Conservation (phyloP, 768 basidiomycete genomes). For the Hericium alpestre region DNA sequence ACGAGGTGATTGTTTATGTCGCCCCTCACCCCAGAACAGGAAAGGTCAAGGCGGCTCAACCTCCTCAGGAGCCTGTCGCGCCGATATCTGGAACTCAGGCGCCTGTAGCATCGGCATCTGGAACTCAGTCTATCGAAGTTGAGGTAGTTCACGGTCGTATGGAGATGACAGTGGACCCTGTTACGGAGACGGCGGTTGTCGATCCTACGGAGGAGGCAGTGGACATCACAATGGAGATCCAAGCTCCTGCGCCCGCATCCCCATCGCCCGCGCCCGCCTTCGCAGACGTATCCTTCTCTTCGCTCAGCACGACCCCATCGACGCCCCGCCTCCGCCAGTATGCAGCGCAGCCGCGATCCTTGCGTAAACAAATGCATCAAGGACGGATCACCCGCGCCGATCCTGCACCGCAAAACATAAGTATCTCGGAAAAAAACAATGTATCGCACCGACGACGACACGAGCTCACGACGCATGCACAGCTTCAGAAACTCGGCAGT, state of each 20-base stretch:
- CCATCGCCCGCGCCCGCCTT: constrained; percentile 15
- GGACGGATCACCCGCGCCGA: constrained; percentile 1
- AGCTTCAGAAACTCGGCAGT: too few species aligned
- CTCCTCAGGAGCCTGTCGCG: background rate
- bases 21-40: constrained; percentile 54
- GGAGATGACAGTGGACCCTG: too few species aligned
- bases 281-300: constrained; percentile 26
- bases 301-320: constrained; percentile 20
- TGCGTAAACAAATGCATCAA: constrained; percentile 12
- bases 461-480: too few species aligned
- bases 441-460: too few species aligned
- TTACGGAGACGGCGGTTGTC: too few species aligned
- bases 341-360: constrained; percentile 21
- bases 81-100: background rate
- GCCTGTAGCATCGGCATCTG: background rate
- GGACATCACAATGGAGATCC: background rate
- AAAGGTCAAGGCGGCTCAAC: background rate
- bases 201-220: too few species aligned
- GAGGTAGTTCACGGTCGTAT: too few species aligned
- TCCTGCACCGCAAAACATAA: too few species aligned
- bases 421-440: too few species aligned
- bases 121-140: background rate
- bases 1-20: constrained; percentile 69
- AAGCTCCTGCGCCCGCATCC: background rate
- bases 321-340: constrained; percentile 21